Evolutionary conservation across 2,329 filamentous ascomycete genomes (phyloP), one percentile per base, ranked within the genome.

Genomic region (Penicillium sp.): DNA sequence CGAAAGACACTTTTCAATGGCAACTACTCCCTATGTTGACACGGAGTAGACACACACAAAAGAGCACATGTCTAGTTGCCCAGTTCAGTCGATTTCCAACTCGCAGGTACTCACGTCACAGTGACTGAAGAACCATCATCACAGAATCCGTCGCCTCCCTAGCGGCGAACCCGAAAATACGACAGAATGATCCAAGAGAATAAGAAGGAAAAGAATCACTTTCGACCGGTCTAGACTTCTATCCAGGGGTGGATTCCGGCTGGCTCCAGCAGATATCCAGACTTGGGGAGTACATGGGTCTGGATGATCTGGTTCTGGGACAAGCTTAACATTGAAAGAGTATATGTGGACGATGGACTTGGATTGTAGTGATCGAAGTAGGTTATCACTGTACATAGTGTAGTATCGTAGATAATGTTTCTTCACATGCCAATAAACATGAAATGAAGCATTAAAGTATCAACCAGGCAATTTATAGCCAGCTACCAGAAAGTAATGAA

Each of bases 221-320:
- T 39, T 32, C 38, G 50, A 45, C 42, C 46, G 42, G 46, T 52
- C 50, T 43, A 32, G 50, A 46, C 13, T 28, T 31, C 9, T 17
- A 26, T 43, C 39, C 32, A 48, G 2, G 45, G 39, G 22, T 22
- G 13, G 3, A 6, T 29, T 43, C 39, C 22, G 31, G 32, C 31
- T 33, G 35, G 45, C 26, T 12, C 28, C 12, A 31, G 29, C 13
- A 15, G 12, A 26, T 4, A 42, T 17, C 22, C 28, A n/a, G 40
- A 12, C 3, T 1, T 22, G 3, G 8, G 13, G 9, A 4, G 4
- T 13, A 43, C 31, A 37, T 43, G 26, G 39, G 3, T 17, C 24
- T 35, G 1, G 31, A 35, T 31, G 19, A 22, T 19, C 10, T 48
- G 39, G 15, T 37, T 28, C 21, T 29, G 21, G 24, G 31, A 37